phyloP scores from a whole-genome alignment of 2,329 filamentous ascomycete genomes.

The Grosmannia clavigera region DNA sequence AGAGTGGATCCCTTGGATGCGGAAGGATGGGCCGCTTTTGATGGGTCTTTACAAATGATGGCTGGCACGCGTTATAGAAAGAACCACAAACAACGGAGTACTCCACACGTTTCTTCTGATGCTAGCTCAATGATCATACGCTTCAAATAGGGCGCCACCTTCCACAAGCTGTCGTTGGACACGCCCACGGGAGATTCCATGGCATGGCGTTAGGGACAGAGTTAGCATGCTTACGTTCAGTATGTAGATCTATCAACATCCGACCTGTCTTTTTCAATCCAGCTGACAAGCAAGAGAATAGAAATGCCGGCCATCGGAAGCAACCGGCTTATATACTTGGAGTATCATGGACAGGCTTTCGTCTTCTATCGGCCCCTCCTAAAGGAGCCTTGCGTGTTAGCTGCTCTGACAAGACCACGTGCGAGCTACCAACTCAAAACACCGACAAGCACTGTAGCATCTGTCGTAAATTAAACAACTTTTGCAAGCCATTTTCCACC shows the following conservation, averaged over 20 bases:
- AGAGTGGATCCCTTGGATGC: not conserved
- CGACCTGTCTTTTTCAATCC: no score
- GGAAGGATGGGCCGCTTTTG: slow-evolving; percentile 4
- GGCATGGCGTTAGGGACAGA: no score
- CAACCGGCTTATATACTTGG: not conserved
- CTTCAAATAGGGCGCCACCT: slow-evolving; percentile 3
- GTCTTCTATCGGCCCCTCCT: not conserved
- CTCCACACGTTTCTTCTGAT: slow-evolving; percentile 2
- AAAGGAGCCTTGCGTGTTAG: not conserved
- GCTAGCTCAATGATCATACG: slow-evolving; percentile 2
- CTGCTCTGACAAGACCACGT: not conserved
- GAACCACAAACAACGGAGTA: not conserved
- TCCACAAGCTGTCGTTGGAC: not conserved
- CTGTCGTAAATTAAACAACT: not conserved
- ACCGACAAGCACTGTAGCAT: not conserved
- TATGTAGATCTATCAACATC: no score
- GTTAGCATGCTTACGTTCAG: no score
- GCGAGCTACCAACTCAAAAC: not conserved
- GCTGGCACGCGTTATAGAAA: slow-evolving; percentile 5
- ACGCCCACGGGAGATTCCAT: not conserved
- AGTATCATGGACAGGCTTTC: not conserved
- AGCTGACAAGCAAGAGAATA: no score
- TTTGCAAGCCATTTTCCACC: not conserved
- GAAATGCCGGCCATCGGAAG: no score
- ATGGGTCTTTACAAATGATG: not conserved